Evolutionary conservation across 2,329 filamentous ascomycete genomes (phyloP), one percentile per base, ranked within the genome.

Genomic region (Penicillium brevicompactum): DNA sequence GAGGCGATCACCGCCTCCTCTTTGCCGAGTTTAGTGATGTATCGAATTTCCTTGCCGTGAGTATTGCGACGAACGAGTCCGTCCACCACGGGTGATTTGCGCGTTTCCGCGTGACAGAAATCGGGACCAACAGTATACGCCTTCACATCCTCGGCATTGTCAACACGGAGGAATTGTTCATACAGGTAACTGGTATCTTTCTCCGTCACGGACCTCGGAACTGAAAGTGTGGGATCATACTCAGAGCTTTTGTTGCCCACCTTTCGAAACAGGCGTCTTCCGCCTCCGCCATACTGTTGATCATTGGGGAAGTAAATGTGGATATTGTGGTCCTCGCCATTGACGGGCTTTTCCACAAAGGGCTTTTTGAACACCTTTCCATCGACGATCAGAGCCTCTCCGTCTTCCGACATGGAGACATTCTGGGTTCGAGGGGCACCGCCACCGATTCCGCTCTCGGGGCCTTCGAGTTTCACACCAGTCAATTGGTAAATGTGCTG

Each of bases 241-340:
- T 99, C 95, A 1, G 93, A 97, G 74, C 93, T 97, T 78, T 99
- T 99, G 81, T 99, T 99, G 67, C 95, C 95, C 67, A 99, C 90
- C 74, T 99, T 99, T 55, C 94, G 85, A 76, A 99, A 99, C 3
- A 99, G 83, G 63, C 93, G 90, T 55, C 95, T 84, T 24, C 92
- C 95, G 56, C 94, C 94, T 46, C 93, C 92, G 4, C 92, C 92
- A 46, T 90, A 84, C 41, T 90, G 89, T 55, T 78, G 71, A 57
- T 75, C 73, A 59, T 87, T 89, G 21, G 93, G 91, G 68, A 95
- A 97, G 76, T 97, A 99, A 53, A 99, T 97, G 75, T 96, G 89
- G 66, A 99, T 96, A 72, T 99, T 99, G 77, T 99, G 94, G 68
- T 99, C 93, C 75, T 99, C 94, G 32, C 94, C 94, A 69, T 91